Conservation (phyloP, 345 rosid genomes). For the Angophora floribunda region DNA sequence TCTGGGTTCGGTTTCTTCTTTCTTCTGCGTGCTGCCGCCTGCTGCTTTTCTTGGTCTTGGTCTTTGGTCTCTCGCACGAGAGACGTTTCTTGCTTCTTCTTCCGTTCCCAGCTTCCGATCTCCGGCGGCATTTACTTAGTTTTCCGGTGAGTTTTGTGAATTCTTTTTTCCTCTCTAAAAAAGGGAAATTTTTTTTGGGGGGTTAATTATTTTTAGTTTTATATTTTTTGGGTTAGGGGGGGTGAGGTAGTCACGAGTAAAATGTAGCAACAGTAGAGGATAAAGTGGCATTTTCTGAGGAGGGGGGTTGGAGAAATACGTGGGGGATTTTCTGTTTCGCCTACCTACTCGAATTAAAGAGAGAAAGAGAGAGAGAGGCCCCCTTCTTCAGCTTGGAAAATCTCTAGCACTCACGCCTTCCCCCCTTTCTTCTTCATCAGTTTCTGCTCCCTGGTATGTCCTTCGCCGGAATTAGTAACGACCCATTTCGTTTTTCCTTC, state of each 20-base stretch:
- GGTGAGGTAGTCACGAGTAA: neutral
- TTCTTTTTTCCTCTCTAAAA: neutral
- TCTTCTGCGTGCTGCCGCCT: neutral
- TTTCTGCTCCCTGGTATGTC: neutral
- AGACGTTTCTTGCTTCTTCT: neutral
- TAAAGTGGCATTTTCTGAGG: conserved; percentile 30
- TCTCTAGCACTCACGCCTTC: neutral
- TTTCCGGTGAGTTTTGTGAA: conserved; percentile 14
- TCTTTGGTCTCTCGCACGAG: neutral
- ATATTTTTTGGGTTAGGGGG: neutral
- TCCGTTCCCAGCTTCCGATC: conserved; percentile 15
- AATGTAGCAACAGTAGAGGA: conserved; percentile 16
- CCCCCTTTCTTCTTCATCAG: neutral
- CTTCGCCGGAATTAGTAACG: neutral
- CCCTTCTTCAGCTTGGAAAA: neutral
- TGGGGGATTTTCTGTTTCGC: conserved; percentile 4
- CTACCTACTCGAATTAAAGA: neutral
- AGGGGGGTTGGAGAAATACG: neutral
- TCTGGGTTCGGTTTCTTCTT: conserved; percentile 2
- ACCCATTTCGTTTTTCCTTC: neutral
- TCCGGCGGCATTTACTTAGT: conserved; percentile 44
- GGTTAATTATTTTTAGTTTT: neutral
- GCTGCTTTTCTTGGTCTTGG: neutral
- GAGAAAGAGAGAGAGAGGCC: neutral
- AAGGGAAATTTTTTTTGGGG: neutral